Evolutionary conservation across 2,329 filamentous ascomycete species (phyloP), one percentile per base, ranked within the genome.

Genomic region (Knoxdaviesia capensis): DNA sequence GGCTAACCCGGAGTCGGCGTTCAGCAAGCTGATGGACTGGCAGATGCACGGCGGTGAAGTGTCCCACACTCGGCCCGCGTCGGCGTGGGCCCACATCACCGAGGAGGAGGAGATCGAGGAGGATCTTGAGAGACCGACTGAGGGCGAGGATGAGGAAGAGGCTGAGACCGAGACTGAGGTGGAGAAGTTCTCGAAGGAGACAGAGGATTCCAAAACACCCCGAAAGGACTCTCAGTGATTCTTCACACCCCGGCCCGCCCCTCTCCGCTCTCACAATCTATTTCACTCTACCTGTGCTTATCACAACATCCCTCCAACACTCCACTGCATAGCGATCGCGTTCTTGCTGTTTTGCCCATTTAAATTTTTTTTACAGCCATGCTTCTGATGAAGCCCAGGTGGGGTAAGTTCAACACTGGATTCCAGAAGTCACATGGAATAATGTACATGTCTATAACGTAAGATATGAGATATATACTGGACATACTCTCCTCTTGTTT

Each of bases 21-120:
- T 98, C 55, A 88, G 78, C 51, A 90, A 81, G 61, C 66, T 98
- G 42, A 98, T 98, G 90, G 88, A 96, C 60, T 96, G 87, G 87
- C 90, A 98, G 62, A 82, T 96, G 74, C 90, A 72, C 51, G 88
- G 87, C 8, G 80, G 81, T 6, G 85, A 93, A 43, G 53, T 66
- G 6, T 57, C 65, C 0, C 56, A 66, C 4, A 61, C 63, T 33
- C 54, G 48, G 20, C 54, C 46, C 39, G 53, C 48, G 28, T 55
- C 52, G n/a, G 50, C 50, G 3, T 55, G 54, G 7, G 56, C 58
- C 4, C 58, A 63, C 44, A 62, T 72, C 36, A 65, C 64, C 0
- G 68, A 73, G 52, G 57, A 52, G 5, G 69, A 74, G 52, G 65
- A 66, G 50, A 62, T 71, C 29, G 65, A 69, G 50, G 61, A 65